Evolutionary conservation across 805 yeast species (phyloP).

Genomic region (Candida orba): DNA sequence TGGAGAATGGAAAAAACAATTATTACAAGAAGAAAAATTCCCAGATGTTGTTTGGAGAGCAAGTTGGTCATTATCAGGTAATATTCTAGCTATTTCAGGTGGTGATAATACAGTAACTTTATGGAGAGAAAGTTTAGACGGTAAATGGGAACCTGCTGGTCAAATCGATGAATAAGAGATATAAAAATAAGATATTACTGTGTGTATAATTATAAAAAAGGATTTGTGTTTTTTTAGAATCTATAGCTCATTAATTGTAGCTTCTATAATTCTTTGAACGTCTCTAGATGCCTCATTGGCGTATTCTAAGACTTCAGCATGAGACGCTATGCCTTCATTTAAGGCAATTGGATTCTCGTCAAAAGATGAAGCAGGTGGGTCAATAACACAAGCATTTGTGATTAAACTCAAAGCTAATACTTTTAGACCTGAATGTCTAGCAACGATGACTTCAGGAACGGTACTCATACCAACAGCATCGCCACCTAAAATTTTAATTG

Average conservation of each 20-base stretch:
- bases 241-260: conserved; percentile 38
- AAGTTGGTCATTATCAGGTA: conserved; percentile 95
- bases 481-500: conserved; percentile 66
- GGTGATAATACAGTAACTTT: conserved; percentile 94
- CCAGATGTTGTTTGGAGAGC: conserved; percentile 99
- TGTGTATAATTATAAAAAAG: not conserved
- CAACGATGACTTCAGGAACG: conserved; percentile 91
- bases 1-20: conserved; percentile 74
- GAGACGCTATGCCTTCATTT: conserved; percentile 77
- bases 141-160: conserved; percentile 97
- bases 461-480: conserved; percentile 98
- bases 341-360: conserved; percentile 46
- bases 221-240: conserved; percentile 2
- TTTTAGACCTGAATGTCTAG: conserved; percentile 77
- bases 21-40: conserved; percentile 71
- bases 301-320: conserved; percentile 82
- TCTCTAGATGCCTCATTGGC: conserved; percentile 78
- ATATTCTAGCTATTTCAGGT: conserved; percentile 88
- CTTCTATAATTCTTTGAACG: conserved; percentile 63
- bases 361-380: conserved; percentile 58
- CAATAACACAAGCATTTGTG: conserved; percentile 75
- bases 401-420: conserved; percentile 82
- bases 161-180: conserved; percentile 66
- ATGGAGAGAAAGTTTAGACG: conserved; percentile 92
- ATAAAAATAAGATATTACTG: no score